phyloP scores from a whole-genome alignment of 1,139 yeast genomes.

The Blastobotrys niveus region DNA sequence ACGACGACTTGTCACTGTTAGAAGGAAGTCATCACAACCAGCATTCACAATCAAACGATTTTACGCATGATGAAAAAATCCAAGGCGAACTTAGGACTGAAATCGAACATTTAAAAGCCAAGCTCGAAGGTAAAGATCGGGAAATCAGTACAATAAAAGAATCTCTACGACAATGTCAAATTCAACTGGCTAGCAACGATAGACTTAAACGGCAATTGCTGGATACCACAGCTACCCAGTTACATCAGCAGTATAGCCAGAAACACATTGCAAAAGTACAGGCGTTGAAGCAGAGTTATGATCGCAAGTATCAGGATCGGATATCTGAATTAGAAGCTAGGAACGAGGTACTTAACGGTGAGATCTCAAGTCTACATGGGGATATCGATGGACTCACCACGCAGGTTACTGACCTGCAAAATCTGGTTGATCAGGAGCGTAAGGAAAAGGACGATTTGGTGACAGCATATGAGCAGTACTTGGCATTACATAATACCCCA shows the following conservation, averaged over 20 bases:
- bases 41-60: background rate
- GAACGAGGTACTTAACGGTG: slow-evolving; percentile 17
- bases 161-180: slow-evolving; percentile 22
- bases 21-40: slow-evolving; percentile 3
- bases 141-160: slow-evolving; percentile 24
- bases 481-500: slow-evolving; percentile 3
- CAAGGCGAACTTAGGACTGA: slow-evolving; percentile 19
- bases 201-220: slow-evolving; percentile 41
- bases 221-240: slow-evolving; percentile 56
- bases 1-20: slow-evolving; percentile 2
- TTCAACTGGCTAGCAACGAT: slow-evolving; percentile 38
- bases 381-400: slow-evolving; percentile 5
- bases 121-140: slow-evolving; percentile 26
- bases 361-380: background rate
- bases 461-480: slow-evolving; percentile 10
- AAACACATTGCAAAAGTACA: slow-evolving; percentile 64
- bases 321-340: slow-evolving; percentile 43
- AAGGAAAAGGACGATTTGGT: slow-evolving; percentile 11
- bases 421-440: slow-evolving; percentile 4
- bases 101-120: slow-evolving; percentile 25
- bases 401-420: slow-evolving; percentile 5
- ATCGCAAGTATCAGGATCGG: slow-evolving; percentile 44
- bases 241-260: slow-evolving; percentile 61
- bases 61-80: background rate
- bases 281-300: slow-evolving; percentile 47